Percentiles rank a stretch among this genome's conserved stretches.
Evolutionary conservation across 306 rosid species (phyloP).

Genomic region (Cucumis hystrix): DNA sequence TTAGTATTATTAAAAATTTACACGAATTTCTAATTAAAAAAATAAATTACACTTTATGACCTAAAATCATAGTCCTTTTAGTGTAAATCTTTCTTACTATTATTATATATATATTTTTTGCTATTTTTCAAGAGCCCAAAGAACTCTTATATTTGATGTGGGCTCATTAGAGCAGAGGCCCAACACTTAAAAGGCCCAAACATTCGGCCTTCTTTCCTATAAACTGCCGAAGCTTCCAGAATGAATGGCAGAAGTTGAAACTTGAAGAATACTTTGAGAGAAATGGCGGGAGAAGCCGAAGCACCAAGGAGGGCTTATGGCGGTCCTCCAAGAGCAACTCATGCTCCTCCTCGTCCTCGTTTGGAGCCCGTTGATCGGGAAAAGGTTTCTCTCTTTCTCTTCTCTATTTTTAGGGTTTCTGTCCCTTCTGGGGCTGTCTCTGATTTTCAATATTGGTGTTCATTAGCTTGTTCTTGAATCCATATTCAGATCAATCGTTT

Average conservation of each 20-base stretch:
- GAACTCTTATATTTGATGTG: not conserved
- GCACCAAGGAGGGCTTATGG: not conserved
- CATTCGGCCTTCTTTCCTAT: not conserved
- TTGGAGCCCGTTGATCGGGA: slow-evolving; percentile 36
- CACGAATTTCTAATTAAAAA: too few relatives aligned
- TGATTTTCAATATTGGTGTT: not conserved
- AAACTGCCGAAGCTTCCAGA: not conserved
- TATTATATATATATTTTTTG: too few relatives aligned
- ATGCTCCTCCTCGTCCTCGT: slow-evolving; percentile 20
- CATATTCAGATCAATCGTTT: not conserved
- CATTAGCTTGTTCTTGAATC: not conserved
- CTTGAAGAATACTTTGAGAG: not conserved
- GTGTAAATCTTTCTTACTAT: too few relatives aligned
- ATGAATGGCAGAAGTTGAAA: not conserved
- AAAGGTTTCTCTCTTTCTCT: slow-evolving; percentile 13
- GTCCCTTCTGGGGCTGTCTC: not conserved
- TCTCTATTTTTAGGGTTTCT: not conserved
- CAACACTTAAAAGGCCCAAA: not conserved
- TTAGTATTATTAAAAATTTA: too few relatives aligned
- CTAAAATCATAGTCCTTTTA: too few relatives aligned
- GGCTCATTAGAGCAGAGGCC: not conserved
- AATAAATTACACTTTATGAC: too few relatives aligned
- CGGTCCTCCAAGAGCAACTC: not conserved
- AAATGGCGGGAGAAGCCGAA: slow-evolving; percentile 11
- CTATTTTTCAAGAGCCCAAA: too few relatives aligned